These are phyloP conservation scores for Marchantia polymorpha DNA, from an alignment of 225 moss, liverwort and hornwort genomes.

Conservation along the genomic window DNA sequence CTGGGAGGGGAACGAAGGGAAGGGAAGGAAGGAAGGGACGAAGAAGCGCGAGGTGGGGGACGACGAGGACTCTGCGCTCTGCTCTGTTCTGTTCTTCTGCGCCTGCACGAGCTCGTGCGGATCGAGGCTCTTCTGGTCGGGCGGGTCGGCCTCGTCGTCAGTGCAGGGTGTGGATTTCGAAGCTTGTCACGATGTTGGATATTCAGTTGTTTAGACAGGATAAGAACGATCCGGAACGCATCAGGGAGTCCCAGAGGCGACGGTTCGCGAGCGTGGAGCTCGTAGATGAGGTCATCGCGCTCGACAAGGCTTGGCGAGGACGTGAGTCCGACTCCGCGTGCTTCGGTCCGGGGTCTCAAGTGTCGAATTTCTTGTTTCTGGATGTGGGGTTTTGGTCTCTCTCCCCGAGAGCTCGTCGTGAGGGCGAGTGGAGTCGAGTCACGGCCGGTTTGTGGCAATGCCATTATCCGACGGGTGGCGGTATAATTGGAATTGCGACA, in stretches of 20 bases:
- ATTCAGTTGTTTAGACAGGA: slow-evolving; percentile 40
- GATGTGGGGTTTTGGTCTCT: too few species aligned
- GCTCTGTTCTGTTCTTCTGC: too few species aligned
- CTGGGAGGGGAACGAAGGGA: neutral
- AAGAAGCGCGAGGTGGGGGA: neutral
- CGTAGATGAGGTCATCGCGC: slow-evolving; percentile 67
- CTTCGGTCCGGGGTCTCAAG: too few species aligned
- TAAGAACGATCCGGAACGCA: slow-evolving; percentile 34
- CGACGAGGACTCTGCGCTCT: neutral
- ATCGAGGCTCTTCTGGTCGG: neutral
- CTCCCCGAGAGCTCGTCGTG: too few species aligned
- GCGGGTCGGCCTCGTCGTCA: neutral
- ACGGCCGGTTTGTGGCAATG: too few species aligned
- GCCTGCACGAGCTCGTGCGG: neutral
- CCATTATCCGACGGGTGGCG: too few species aligned
- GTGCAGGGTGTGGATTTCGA: slow-evolving; percentile 4
- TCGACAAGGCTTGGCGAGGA: slow-evolving; percentile 66
- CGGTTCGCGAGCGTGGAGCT: slow-evolving; percentile 57
- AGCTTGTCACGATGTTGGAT: slow-evolving; percentile 38
- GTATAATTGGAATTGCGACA: too few species aligned
- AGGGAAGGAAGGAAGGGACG: neutral
- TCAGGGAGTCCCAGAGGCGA: slow-evolving; percentile 68
- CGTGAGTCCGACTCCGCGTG: slow-evolving; percentile 22
- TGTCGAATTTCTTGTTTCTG: too few species aligned
- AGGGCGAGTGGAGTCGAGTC: too few species aligned